Conservation (phyloP, 2,329 filamentous ascomycete species). For the Aschersonia sp. region DNA sequence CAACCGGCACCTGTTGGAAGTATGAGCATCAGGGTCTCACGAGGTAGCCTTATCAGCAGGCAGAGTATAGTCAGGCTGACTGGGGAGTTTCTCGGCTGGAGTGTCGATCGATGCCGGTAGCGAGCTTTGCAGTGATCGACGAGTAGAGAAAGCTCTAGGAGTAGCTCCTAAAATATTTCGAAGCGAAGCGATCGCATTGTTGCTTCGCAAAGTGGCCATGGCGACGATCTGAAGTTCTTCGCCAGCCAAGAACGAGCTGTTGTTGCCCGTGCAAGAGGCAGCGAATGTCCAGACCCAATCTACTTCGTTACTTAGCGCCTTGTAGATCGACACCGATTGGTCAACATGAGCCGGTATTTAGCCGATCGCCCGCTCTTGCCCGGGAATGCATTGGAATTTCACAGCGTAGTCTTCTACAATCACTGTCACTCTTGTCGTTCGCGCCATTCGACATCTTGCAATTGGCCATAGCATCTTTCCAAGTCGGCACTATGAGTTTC, state of each 20-base stretch:
- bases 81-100: conserved; percentile 26
- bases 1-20: not conserved
- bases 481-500: conserved; percentile 71
- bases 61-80: conserved; percentile 69
- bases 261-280: no score
- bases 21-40: conserved; percentile 30
- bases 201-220: conserved; percentile 55
- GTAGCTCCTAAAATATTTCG: conserved; percentile 26
- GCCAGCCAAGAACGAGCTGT: no score
- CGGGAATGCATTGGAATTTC: no score
- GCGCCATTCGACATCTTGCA: no score
- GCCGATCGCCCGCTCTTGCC: no score
- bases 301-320: no score
- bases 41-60: conserved; percentile 81
- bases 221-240: conserved; percentile 15
- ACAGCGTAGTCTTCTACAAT: no score
- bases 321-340: no score
- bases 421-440: no score
- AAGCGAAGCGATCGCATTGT: conserved; percentile 36
- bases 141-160: conserved; percentile 23
- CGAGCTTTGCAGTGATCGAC: conserved; percentile 41
- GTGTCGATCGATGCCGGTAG: conserved; percentile 26
- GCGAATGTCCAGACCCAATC: no score
- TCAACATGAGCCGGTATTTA: no score
- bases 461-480: not conserved